Evolutionary conservation across 176 grass and related monocot species (phyloP).

Genomic region (Oryza glumipatula): DNA sequence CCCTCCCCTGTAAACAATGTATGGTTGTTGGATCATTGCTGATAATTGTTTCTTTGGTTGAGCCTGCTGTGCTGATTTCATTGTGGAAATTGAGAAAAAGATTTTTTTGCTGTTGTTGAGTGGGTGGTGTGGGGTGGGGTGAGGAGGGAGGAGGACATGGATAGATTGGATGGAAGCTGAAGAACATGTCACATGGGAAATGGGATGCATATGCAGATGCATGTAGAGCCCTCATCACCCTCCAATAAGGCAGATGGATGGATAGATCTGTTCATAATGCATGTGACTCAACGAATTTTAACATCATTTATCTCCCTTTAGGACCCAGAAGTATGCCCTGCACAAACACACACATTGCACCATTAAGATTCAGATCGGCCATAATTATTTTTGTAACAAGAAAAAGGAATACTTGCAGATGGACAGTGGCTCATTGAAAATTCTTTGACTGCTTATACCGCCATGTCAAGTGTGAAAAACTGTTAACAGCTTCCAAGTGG

Average conservation of each 20-base stretch:
- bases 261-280: constrained; percentile 48
- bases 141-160: neutral
- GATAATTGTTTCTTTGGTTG: constrained; percentile 27
- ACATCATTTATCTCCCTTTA: constrained; percentile 47
- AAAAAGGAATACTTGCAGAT: constrained; percentile 33
- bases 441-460: neutral
- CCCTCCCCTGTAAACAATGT: neutral
- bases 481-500: neutral
- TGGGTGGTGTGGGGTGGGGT: constrained; percentile 47
- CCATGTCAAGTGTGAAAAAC: neutral
- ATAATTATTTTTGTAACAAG: neutral
- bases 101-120: constrained; percentile 45
- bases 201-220: constrained; percentile 24
- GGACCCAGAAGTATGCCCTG: constrained; percentile 26
- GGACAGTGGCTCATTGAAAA: neutral
- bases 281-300: constrained; percentile 62
- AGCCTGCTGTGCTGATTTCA: constrained; percentile 23
- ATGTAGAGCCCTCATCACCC: constrained; percentile 41
- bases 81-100: constrained; percentile 31
- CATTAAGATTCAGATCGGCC: constrained; percentile 51
- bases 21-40: constrained; percentile 47
- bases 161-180: constrained; percentile 30
- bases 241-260: constrained; percentile 41
- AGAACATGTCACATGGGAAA: constrained; percentile 60
- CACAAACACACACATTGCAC: neutral